phyloP scores from a whole-genome alignment of 2,329 filamentous ascomycete species.

The Xylaria sp. region DNA sequence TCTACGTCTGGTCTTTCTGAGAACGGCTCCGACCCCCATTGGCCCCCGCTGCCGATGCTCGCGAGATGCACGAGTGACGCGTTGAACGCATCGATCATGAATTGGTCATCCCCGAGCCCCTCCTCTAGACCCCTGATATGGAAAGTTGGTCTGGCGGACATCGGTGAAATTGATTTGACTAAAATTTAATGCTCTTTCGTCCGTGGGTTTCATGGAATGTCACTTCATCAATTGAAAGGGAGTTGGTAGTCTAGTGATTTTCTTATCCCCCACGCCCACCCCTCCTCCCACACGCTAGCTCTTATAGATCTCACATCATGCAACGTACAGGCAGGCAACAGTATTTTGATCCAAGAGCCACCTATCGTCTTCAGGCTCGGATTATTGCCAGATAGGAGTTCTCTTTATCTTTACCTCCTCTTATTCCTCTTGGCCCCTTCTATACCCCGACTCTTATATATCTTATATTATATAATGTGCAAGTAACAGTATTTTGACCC shows the following conservation, averaged over 20 bases:
- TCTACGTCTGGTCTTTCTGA: conserved; percentile 14
- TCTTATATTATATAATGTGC: no score
- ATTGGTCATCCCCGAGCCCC: conserved; percentile 26
- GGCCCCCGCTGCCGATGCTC: conserved; percentile 31
- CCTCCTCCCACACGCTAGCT: not conserved
- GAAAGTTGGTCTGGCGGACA: conserved; percentile 25
- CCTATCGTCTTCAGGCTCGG: conserved; percentile 17
- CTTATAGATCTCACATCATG: not conserved
- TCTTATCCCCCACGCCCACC: no score
- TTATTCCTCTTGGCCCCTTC: no score
- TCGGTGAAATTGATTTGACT: not conserved
- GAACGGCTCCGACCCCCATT: conserved; percentile 34
- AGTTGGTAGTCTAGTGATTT: no score
- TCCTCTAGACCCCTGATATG: conserved; percentile 25
- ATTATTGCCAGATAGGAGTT: conserved; percentile 18
- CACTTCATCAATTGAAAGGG: not conserved
- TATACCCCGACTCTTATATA: not conserved
- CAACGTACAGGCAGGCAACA: conserved; percentile 12
- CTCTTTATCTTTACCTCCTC: not conserved
- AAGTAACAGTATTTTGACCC: conserved; percentile 17
- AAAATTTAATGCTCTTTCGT: not conserved
- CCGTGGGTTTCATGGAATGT: not conserved
- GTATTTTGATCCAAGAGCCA: not conserved
- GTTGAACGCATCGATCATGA: conserved; percentile 36
- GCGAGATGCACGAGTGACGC: conserved; percentile 34